A percentile compares a stretch with the other conserved stretches of the same genome.
phyloP scores from a whole-genome alignment of 768 basidiomycete genomes.

The Serendipita indica region DNA sequence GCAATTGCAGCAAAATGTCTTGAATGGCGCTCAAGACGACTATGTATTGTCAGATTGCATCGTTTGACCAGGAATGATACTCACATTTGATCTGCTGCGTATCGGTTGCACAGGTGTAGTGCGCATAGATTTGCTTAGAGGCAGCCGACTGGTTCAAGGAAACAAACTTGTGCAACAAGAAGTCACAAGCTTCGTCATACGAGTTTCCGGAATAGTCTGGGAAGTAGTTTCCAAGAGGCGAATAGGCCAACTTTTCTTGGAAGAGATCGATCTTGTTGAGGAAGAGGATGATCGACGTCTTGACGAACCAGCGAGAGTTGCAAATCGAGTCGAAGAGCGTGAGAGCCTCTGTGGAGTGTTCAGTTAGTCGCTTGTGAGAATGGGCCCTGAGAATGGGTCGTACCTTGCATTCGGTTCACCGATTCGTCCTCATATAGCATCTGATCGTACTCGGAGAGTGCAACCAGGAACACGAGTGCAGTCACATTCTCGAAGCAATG shows the following conservation, averaged over 20 bases:
- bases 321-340: slow-evolving; percentile 97
- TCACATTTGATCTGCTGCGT: slow-evolving; percentile 84
- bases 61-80: slow-evolving; percentile 11
- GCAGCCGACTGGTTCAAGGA: slow-evolving; percentile 79
- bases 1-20: slow-evolving; percentile 74
- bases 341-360: slow-evolving; percentile 88
- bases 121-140: slow-evolving; percentile 79
- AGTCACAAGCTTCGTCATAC: slow-evolving; percentile 84
- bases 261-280: slow-evolving; percentile 96
- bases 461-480: slow-evolving; percentile 84
- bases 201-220: slow-evolving; percentile 85
- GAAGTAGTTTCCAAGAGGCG: slow-evolving; percentile 82
- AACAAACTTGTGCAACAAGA: slow-evolving; percentile 71
- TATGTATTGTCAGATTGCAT: slow-evolving; percentile 17
- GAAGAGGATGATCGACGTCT: slow-evolving; percentile 91
- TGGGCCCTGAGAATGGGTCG: background rate
- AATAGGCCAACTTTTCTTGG: slow-evolving; percentile 78
- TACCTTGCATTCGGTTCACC: slow-evolving; percentile 24
- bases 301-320: slow-evolving; percentile 93
- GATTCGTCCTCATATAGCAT: slow-evolving; percentile 96
- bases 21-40: slow-evolving; percentile 79
- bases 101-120: slow-evolving; percentile 89
- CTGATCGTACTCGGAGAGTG: slow-evolving; percentile 91
- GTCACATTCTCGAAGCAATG: slow-evolving; percentile 93
- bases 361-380: no score